Conservation (phyloP, 225 moss, liverwort and hornwort species). For the Bryoerythrophyllum caledonicum region DNA sequence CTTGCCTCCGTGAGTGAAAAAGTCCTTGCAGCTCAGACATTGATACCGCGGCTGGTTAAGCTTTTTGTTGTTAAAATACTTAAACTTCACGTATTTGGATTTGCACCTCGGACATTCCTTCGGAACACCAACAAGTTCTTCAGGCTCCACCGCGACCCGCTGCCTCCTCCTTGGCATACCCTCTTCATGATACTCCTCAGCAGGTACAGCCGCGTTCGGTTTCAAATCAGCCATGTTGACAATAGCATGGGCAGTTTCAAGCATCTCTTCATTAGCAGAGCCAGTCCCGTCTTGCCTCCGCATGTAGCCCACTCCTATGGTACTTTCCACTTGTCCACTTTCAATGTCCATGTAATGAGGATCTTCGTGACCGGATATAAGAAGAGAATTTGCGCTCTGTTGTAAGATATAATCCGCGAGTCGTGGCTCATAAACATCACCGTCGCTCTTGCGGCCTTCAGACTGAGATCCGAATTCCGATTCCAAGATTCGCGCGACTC, state of each 20-base stretch:
- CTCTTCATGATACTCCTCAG: conserved; percentile 38
- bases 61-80: conserved; percentile 64
- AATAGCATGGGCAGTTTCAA: conserved; percentile 54
- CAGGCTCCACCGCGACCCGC: conserved; percentile 53
- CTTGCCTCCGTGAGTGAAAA: conserved; percentile 61
- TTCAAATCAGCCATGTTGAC: conserved; percentile 57
- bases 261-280: conserved; percentile 50
- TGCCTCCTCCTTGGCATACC: conserved; percentile 52
- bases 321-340: conserved; percentile 42
- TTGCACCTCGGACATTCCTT: conserved; percentile 57
- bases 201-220: conserved; percentile 32
- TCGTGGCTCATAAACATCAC: conserved; percentile 42
- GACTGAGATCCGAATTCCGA: conserved; percentile 41
- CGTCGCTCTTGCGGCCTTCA: conserved; percentile 38
- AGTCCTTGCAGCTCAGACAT: conserved; percentile 54
- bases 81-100: conserved; percentile 54
- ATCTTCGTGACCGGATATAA: conserved; percentile 45
- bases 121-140: conserved; percentile 49
- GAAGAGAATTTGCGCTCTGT: conserved; percentile 44
- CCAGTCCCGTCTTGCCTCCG: conserved; percentile 42
- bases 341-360: conserved; percentile 46
- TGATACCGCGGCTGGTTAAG: conserved; percentile 52
- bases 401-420: conserved; percentile 51
- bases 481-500: conserved; percentile 29
- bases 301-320: conserved; percentile 34